Conservation (phyloP, 2,329 filamentous ascomycete genomes). For the Pleochaeta shiraiana region DNA sequence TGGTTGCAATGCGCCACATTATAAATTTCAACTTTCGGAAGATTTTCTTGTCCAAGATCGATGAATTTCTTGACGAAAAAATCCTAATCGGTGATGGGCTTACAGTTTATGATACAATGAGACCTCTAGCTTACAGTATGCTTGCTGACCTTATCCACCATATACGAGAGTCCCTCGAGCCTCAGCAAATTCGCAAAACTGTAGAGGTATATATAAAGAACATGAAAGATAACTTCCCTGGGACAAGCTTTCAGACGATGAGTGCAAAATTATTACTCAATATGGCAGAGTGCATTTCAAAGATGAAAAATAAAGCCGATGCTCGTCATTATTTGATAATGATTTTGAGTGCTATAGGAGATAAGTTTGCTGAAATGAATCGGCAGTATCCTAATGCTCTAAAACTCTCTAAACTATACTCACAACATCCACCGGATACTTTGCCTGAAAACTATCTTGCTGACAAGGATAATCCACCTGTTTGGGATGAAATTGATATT, state of each 20-base stretch:
- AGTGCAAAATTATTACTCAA: constrained; percentile 92
- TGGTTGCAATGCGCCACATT: constrained; percentile 93
- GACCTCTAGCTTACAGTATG: constrained; percentile 94
- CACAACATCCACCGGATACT: constrained; percentile 39
- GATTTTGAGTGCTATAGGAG: constrained; percentile 93
- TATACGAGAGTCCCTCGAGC: constrained; percentile 68
- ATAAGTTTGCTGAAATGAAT: constrained; percentile 98
- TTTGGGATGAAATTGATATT: constrained; percentile 98
- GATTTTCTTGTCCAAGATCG: constrained; percentile 86
- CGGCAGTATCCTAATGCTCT: constrained; percentile 86
- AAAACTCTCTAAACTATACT: constrained; percentile 65
- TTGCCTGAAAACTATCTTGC: constrained; percentile 62
- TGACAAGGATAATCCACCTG: constrained; percentile 57
- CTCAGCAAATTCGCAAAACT: constrained; percentile 83
- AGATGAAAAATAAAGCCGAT: constrained; percentile 79
- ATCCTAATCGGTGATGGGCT: constrained; percentile 89
- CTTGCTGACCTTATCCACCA: constrained; percentile 96
- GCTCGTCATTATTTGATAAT: constrained; percentile 90
- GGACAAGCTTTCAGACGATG: constrained; percentile 99
- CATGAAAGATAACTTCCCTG: constrained; percentile 84
- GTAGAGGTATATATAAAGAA: constrained; percentile 97
- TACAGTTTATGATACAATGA: constrained; percentile 91
- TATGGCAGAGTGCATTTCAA: constrained; percentile 95
- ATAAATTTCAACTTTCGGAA: constrained; percentile 98
- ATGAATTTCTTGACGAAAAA: constrained; percentile 81